These are phyloP conservation scores for Oidiodendron maius DNA, from an alignment of 495 filamentous ascomycete genomes.

Conservation along the genomic window DNA sequence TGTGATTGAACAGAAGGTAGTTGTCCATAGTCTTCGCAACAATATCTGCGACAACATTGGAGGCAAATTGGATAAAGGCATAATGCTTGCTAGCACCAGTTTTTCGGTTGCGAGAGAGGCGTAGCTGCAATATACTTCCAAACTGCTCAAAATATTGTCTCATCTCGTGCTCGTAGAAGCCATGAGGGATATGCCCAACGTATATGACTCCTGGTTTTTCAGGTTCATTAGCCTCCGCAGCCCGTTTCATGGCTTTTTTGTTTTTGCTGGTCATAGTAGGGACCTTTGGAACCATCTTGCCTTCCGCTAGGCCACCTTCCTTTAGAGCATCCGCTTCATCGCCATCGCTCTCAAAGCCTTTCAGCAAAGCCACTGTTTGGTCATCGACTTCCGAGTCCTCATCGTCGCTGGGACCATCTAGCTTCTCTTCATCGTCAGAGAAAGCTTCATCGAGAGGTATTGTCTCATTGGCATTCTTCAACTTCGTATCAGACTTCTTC, in stretches of 20 bases:
- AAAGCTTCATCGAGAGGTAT: conserved; percentile 8
- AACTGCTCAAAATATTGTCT: conserved; percentile 93
- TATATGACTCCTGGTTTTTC: conserved; percentile 76
- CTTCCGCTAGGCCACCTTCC: conserved; percentile 48
- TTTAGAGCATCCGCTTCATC: conserved; percentile 49
- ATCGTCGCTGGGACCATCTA: conserved; percentile 22
- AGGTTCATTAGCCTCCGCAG: conserved; percentile 15
- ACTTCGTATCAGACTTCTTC: conserved; percentile 9
- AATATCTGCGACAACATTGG: conserved; percentile 72
- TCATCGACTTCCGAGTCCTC: conserved; percentile 49
- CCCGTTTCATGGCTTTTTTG: conserved; percentile 21
- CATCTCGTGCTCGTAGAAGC: conserved; percentile 98
- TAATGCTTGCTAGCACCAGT: conserved; percentile 87
- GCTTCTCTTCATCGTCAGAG: conserved; percentile 19
- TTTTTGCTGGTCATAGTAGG: conserved; percentile 35
- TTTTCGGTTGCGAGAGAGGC: conserved; percentile 83
- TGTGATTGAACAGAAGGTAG: conserved; percentile 90
- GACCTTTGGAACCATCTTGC: conserved; percentile 54
- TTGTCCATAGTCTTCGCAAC: conserved; percentile 95
- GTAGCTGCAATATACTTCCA: conserved; percentile 71
- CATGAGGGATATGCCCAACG: conserved; percentile 82
- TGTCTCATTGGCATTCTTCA: conserved; percentile 22
- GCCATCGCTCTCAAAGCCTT: conserved; percentile 76
- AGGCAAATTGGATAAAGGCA: conserved; percentile 87
- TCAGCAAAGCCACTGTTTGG: conserved; percentile 63